Percentiles rank a stretch among this genome's conserved stretches.
Evolutionary conservation across 495 filamentous ascomycete species (phyloP).

Genomic region (Penicillium flavigenum): DNA sequence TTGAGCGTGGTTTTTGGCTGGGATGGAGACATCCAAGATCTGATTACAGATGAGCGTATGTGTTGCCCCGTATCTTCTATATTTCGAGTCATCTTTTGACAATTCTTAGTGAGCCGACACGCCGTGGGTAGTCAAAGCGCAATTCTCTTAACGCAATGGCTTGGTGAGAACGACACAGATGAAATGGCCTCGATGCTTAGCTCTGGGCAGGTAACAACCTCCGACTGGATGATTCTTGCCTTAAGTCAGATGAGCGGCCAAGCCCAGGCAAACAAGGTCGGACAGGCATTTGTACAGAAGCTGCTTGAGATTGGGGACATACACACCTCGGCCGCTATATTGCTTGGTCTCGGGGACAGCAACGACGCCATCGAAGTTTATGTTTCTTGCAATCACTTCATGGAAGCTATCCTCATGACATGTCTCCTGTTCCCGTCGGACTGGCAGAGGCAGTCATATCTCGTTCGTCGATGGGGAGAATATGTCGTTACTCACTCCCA

Average conservation of each 20-base stretch:
- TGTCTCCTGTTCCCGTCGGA: constrained; percentile 72
- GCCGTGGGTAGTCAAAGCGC: constrained; percentile 67
- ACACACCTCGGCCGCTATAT: constrained; percentile 85
- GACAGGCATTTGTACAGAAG: constrained; percentile 87
- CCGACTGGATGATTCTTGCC: constrained; percentile 96
- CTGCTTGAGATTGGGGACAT: constrained; percentile 86
- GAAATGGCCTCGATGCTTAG: constrained; percentile 72
- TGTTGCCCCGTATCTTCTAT: constrained; percentile 8
- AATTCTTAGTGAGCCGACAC: constrained; percentile 60
- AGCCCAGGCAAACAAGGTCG: constrained; percentile 83
- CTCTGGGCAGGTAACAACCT: constrained; percentile 78
- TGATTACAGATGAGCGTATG: constrained; percentile 81
- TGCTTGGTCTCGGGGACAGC: constrained; percentile 86
- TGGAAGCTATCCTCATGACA: constrained; percentile 85
- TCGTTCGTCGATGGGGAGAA: constrained; percentile 94
- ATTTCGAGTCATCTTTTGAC: constrained; percentile 12
- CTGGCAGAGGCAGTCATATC: constrained; percentile 84
- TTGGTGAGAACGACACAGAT: constrained; percentile 80
- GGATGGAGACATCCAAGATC: constrained; percentile 77
- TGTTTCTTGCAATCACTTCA: constrained; percentile 82
- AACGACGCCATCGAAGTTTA: constrained; percentile 98
- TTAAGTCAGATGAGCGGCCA: constrained; percentile 80
- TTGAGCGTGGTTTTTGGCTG: constrained; percentile 93
- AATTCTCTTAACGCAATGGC: constrained; percentile 85
- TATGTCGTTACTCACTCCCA: constrained; percentile 82